These are phyloP conservation scores for Podila minutissima DNA, from an alignment of 192 early-diverging fungal species.

Conservation along the genomic window DNA sequence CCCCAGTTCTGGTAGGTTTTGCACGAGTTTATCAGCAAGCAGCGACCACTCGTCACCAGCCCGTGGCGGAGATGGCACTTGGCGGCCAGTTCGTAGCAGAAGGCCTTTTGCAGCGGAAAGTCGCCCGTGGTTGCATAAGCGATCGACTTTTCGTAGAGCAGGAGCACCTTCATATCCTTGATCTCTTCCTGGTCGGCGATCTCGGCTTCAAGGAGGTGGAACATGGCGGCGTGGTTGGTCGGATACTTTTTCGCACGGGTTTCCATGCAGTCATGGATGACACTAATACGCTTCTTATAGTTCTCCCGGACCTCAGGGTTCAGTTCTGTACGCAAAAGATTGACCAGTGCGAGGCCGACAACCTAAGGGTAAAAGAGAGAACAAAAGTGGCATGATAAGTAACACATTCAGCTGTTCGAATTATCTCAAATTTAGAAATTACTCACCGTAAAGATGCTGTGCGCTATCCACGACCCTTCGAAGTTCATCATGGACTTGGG, in stretches of 20 bases:
- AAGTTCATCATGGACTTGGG: conserved; percentile 48
- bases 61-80: conserved; percentile 36
- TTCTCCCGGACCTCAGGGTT: conserved; percentile 3
- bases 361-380: no score
- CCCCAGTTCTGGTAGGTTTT: conserved; percentile 42
- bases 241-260: conserved; percentile 17
- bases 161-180: conserved; percentile 14
- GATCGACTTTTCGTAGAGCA: conserved; percentile 42
- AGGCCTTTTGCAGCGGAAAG: conserved; percentile 24
- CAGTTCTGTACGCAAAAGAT: conserved; percentile 22
- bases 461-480: conserved; percentile 34
- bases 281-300: background rate
- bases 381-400: no score
- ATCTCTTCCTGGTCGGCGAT: conserved; percentile 28
- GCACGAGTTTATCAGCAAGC: conserved; percentile 28
- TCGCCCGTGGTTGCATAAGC: conserved; percentile 21
- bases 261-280: conserved; percentile 34
- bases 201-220: conserved; percentile 38
- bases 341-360: conserved; percentile 27
- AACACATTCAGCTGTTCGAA: no score
- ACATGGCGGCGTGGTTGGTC: conserved; percentile 49
- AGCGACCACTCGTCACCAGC: conserved; percentile 27
- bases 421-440: no score
- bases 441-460: conserved; percentile 27
- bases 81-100: conserved; percentile 35